A percentile compares a stretch with the other conserved stretches of the same genome.
Evolutionary conservation across 2,329 filamentous ascomycete species (phyloP).

Genomic region (Myriosclerotinia curreyana): DNA sequence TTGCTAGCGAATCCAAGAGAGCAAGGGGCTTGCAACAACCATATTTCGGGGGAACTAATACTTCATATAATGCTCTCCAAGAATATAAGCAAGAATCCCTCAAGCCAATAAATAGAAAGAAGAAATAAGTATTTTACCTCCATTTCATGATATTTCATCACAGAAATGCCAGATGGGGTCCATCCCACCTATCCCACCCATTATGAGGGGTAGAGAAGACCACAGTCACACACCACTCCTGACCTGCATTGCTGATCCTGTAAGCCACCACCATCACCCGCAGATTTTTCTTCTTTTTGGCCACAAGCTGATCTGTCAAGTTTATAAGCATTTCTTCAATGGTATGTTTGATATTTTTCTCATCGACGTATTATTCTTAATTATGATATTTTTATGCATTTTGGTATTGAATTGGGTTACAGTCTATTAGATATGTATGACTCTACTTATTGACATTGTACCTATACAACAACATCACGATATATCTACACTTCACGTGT

Average conservation of each 20-base stretch:
- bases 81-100: not conserved
- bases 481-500: not conserved
- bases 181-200: not conserved
- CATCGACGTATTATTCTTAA: not conserved
- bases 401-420: not conserved
- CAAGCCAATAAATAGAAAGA: not conserved
- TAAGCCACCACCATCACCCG: slow-evolving; percentile 10
- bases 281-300: not conserved
- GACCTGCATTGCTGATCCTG: slow-evolving; percentile 10
- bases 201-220: slow-evolving; percentile 4
- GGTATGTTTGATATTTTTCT: not conserved
- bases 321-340: not conserved
- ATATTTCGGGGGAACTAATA: not conserved
- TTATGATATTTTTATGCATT: not conserved
- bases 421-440: not conserved
- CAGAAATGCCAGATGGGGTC: not conserved
- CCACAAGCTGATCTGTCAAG: slow-evolving; percentile 16
- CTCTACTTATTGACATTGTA: not conserved
- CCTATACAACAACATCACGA: not conserved
- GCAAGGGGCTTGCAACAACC: too few relatives aligned
- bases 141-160: too few relatives aligned
- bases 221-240: slow-evolving; percentile 2
- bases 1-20: slow-evolving; percentile 1
- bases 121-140: not conserved
- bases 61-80: too few relatives aligned